phyloP scores from a whole-genome alignment of 495 filamentous ascomycete genomes.

The Penicillium waksmanii region DNA sequence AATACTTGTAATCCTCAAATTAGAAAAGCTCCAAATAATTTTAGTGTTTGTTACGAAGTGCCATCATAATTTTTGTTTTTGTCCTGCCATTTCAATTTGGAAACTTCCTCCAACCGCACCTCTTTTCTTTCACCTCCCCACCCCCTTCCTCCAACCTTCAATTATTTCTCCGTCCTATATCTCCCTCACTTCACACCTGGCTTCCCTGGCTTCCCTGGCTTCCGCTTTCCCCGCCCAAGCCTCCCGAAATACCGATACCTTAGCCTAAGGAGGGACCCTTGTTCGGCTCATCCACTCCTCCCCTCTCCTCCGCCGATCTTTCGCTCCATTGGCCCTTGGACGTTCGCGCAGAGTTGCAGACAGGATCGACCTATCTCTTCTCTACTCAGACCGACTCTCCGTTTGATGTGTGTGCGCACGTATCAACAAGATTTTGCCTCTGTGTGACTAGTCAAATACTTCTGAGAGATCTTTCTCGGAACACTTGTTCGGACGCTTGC shows the following conservation, averaged over 20 bases:
- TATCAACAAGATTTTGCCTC: not conserved
- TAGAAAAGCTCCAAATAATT: not conserved
- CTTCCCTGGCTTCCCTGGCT: not conserved
- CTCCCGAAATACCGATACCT: not conserved
- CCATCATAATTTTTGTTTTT: not conserved
- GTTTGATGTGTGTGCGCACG: constrained; percentile 1
- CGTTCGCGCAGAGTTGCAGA: constrained; percentile 19
- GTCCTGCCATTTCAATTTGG: too few species aligned
- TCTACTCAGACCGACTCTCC: constrained; percentile 19
- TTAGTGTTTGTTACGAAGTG: not conserved
- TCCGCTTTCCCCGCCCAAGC: constrained; percentile 3
- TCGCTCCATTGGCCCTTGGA: constrained; percentile 24
- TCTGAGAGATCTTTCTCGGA: not conserved
- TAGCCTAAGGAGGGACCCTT: constrained; percentile 16
- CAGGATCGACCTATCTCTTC: constrained; percentile 26
- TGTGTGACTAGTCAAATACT: constrained; percentile 15
- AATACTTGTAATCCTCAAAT: not conserved
- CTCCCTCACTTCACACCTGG: constrained; percentile 1
- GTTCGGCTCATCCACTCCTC: constrained; percentile 9
- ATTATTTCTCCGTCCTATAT: not conserved
- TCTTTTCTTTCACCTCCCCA: not conserved
- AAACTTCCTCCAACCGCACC: not conserved
- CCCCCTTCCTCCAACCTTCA: constrained; percentile 3
- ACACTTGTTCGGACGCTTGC: constrained; percentile 4
- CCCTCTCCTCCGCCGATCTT: constrained; percentile 25